Conservation (phyloP, 257 asterid genomes). For the Perilla frutescens region DNA sequence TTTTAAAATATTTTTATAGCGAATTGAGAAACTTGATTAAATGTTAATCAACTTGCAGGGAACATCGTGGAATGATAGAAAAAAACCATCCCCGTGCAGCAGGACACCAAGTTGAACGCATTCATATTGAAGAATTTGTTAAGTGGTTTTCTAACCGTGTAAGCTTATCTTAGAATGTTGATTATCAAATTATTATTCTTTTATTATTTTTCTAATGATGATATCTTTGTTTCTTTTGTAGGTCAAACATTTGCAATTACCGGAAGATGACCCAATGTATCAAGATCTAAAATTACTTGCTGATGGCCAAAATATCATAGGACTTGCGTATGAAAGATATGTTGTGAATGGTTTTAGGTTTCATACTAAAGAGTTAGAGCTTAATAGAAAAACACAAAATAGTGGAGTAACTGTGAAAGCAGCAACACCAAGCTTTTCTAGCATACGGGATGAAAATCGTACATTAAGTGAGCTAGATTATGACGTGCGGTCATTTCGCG, state of each 20-base stretch:
- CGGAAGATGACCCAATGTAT: neutral
- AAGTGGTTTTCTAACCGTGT: constrained; percentile 10
- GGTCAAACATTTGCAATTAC: neutral
- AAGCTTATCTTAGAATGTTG: neutral
- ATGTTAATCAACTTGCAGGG: too few species aligned
- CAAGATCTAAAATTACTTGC: constrained; percentile 11
- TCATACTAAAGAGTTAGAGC: neutral
- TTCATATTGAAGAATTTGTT: too few species aligned
- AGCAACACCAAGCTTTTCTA: constrained; percentile 8
- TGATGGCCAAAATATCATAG: neutral
- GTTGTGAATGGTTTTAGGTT: constrained; percentile 21
- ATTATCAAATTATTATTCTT: neutral
- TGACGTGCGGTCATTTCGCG: too few species aligned
- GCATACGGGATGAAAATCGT: neutral
- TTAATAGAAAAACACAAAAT: constrained; percentile 10
- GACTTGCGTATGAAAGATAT: neutral
- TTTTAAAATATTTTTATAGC: neutral
- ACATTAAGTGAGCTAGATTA: too few species aligned
- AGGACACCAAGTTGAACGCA: neutral
- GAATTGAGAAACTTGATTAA: too few species aligned
- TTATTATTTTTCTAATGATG: neutral
- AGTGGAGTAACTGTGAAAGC: constrained; percentile 10
- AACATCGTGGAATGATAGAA: neutral
- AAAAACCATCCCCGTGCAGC: neutral
- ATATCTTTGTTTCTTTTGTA: neutral